Evolutionary conservation across 2,329 filamentous ascomycete species (phyloP), one percentile per base, ranked within the genome.

Genomic region (Colletotrichum scovillei): DNA sequence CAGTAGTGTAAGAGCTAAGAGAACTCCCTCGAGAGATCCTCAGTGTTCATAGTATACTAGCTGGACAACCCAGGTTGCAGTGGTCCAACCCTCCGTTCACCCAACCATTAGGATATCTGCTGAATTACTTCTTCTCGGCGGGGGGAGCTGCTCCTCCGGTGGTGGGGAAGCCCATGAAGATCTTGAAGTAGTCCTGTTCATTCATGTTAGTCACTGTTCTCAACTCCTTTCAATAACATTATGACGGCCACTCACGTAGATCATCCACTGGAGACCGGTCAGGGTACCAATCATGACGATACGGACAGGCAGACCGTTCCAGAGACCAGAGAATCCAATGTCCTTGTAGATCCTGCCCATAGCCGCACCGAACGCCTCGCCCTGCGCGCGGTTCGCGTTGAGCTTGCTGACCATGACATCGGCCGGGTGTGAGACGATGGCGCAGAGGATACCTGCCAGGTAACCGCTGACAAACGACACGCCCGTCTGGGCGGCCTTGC

Each of bases 321-420:
- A 98, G 32, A 98, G 88, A n/a, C 95, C 95, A 19, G 78, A 78
- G 83, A 98, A 97, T 38, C 95, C 95, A 79, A 97, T 97, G 49
- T 97, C 93, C 79, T 88, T 90, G 85, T 97, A 97, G 78, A 98
- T 97, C 57, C 95, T 90, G 72, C 90, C 85, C 77, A 94, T 89
- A n/a, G 93, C 95, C 49, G 88, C 87, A 22, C 93, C 94, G 76
- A 96, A 94, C 2, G 90, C 90, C 85, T 98, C 95, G 35, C 94
- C 94, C 2, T 92, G 82, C 80, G 91, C 87, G 65, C 94, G 92
- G 78, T 92, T 92, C 38, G 94, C 92, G 80, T 98, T 98, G 77
- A 98, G 87, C 87, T 98, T 98, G 82, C 93, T 95, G 75, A 97
- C 95, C 92, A 98, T 96, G 79, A 97, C 95, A 81, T 95, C 93